Conservation (phyloP, 1,139 yeast species). For the Pneumocystis wakefieldiae region DNA sequence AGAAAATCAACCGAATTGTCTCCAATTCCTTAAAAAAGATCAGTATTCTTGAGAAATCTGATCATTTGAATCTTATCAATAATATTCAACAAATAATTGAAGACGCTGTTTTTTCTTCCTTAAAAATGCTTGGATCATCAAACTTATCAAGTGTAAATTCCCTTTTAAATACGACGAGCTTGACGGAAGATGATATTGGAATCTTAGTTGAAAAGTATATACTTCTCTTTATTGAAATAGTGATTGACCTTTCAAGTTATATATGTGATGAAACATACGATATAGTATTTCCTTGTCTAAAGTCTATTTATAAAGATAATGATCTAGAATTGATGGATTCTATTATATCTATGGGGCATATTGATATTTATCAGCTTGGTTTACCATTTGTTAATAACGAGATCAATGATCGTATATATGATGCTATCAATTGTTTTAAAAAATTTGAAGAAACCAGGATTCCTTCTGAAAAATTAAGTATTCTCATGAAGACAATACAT, state of each 20-base stretch:
- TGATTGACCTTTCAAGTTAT: conserved; percentile 1
- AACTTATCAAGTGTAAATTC: background rate
- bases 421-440: conserved; percentile 3
- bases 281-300: conserved; percentile 4
- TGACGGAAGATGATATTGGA: background rate
- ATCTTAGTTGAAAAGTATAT: background rate
- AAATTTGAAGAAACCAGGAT: conserved; percentile 1
- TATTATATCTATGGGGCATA: conserved; percentile 1
- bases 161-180: background rate
- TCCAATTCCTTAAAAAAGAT: background rate
- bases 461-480: conserved; percentile 5
- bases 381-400: conserved; percentile 1
- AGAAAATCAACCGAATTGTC: background rate
- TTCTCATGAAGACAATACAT: conserved; percentile 6
- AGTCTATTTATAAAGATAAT: background rate
- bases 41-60: background rate
- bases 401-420: conserved; percentile 3
- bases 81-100: background rate
- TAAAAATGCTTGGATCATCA: background rate
- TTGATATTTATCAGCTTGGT: conserved; percentile 8
- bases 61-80: background rate
- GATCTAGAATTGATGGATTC: conserved; percentile 8
- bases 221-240: background rate
- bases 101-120: background rate
- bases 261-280: conserved; percentile 5